Base-by-base conservation (phyloP, 1,284 basidiomycete species). In the Calocybe gambosa region DNA sequence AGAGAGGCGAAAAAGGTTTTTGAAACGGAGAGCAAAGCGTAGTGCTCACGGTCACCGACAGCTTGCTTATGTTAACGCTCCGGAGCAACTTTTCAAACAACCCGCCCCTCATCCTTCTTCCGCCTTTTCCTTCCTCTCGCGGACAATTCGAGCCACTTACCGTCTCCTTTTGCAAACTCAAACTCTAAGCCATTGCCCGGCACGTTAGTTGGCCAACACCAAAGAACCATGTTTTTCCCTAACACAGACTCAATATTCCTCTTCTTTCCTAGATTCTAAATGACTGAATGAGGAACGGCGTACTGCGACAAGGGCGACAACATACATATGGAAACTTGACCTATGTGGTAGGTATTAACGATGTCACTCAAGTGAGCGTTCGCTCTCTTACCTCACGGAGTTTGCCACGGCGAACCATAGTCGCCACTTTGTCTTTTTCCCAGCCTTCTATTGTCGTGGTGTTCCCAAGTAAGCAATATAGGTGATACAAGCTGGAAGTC, bases 361-460 rank as follows among this genome's bases (percentile, higher is more conserved):
- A 45, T 8, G 7, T 3, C 31, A 16, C 15, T 15, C 4, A 34
- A 4, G 8, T 7, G 21, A 23, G 7, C 21, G 7, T 36, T 34
- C 37, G 5, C 35, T 21, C 6, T 59, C 73, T 20, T 52, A 88
- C 87, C 67, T 93, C 88, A 43, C 75, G 78, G 51, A 98, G 87
- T 65, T 88, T 89, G 1, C 94, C 95, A 49, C 87, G 71, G 10
- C 89, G 78, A 38, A 93, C 80, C 55, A 98, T 76, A 0, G 82
- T 89, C 3, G 90, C 85, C 0, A 85, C 91, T 63, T 89, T 93
- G 60, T 99, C 93, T 68, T 97, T 97, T 64, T 99, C 96, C 90
- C 92, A 96, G 0, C 89, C 83, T 68, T 99, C 95, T 47, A 99
- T 96, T 0, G 95, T 98, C 0, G 95, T 99, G 9, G 85, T 85